Conservation (phyloP, 2,329 filamentous ascomycete genomes). For the Tolypocladium endophyticum region DNA sequence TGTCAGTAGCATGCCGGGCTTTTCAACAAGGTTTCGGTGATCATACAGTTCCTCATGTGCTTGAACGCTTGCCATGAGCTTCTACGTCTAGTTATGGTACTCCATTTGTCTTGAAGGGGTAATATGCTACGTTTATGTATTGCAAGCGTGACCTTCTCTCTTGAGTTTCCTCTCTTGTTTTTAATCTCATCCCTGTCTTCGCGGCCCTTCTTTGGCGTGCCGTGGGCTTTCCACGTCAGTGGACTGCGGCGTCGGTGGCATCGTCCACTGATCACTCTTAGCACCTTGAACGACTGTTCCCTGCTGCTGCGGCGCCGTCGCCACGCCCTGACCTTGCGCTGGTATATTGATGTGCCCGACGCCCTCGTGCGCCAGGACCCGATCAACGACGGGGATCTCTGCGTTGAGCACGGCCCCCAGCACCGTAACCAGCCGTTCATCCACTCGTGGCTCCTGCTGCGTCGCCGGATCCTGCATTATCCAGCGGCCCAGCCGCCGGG, state of each 20-base stretch:
- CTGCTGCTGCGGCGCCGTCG: not conserved
- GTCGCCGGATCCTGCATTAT: conserved; percentile 20
- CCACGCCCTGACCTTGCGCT: not conserved
- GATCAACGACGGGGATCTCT: conserved; percentile 1
- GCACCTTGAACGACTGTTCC: not conserved
- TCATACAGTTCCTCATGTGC: no score
- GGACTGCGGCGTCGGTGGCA: not conserved
- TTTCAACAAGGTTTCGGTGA: no score
- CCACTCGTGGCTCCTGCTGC: not conserved
- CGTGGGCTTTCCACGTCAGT: not conserved
- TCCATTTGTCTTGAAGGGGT: no score
- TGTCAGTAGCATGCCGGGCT: no score
- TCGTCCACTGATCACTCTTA: not conserved
- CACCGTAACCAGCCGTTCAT: not conserved
- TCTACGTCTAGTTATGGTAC: no score
- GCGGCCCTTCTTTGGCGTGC: not conserved
- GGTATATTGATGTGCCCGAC: not conserved
- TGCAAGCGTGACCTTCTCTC: no score
- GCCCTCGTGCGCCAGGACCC: conserved; percentile 1
- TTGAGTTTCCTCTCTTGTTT: no score
- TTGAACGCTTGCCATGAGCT: no score
- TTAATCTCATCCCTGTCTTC: not conserved
- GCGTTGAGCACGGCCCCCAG: not conserved
- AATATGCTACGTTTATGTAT: no score
- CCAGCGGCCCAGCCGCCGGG: conserved; percentile 18